Conservation (phyloP, 192 early-diverging fungal species). For the Entophlyctis helioformis region DNA sequence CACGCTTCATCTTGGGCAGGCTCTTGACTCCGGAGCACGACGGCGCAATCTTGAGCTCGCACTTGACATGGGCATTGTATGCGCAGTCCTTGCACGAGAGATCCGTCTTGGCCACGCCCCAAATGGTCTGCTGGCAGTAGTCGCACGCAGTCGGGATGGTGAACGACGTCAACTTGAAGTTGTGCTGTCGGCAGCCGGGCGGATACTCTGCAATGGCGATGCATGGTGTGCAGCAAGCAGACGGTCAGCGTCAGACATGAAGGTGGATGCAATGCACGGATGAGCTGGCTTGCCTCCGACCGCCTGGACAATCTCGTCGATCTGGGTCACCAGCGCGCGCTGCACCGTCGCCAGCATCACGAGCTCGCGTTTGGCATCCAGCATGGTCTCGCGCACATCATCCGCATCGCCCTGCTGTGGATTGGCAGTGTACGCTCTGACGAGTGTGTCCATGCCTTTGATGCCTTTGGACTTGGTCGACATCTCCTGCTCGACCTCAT, state of each 20-base stretch:
- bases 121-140: constrained; percentile 61
- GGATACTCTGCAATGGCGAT: constrained; percentile 27
- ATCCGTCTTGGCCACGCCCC: constrained; percentile 49
- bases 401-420: constrained; percentile 43
- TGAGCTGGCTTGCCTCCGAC: constrained; percentile 59
- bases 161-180: constrained; percentile 57
- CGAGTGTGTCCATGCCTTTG: constrained; percentile 32
- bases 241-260: neutral
- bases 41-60: constrained; percentile 65
- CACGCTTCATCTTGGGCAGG: no score
- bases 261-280: neutral
- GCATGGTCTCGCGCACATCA: constrained; percentile 46
- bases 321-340: constrained; percentile 38
- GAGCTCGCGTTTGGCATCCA: no score
- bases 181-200: constrained; percentile 37
- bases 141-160: constrained; percentile 66
- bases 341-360: constrained; percentile 32
- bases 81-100: constrained; percentile 46
- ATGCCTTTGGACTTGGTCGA: constrained; percentile 32
- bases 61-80: constrained; percentile 66
- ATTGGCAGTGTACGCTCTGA: constrained; percentile 35
- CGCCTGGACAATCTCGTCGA: constrained; percentile 45
- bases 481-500: constrained; percentile 34
- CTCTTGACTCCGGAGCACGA: constrained; percentile 42
- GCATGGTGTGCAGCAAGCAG: no score